These are phyloP conservation scores for Oryza meyeriana DNA, from an alignment of 176 grass and related monocot genomes.

Conservation along the genomic window DNA sequence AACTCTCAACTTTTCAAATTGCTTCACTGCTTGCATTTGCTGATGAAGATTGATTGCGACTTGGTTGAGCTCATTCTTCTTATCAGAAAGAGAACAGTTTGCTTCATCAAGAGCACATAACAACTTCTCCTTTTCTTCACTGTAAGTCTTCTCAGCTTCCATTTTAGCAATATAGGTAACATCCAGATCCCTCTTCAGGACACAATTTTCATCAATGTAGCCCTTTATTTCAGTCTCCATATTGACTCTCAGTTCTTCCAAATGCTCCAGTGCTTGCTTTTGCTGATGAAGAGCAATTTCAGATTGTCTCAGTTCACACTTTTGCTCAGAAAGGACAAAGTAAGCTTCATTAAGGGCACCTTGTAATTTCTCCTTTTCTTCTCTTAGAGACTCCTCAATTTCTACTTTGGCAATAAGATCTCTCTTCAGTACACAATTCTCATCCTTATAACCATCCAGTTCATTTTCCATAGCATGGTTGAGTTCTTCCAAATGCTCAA, in stretches of 20 bases:
- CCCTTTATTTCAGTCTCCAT: conserved; percentile 44
- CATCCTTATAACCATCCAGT: conserved; percentile 36
- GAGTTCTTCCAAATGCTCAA: conserved; percentile 39
- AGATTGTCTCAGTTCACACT: conserved; percentile 16
- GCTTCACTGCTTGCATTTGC: conserved; percentile 34
- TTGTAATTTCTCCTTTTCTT: conserved; percentile 35
- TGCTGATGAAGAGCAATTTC: conserved; percentile 29
- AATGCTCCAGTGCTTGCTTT: conserved; percentile 2
- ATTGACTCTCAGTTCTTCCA: conserved; percentile 42
- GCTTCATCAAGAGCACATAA: conserved; percentile 28
- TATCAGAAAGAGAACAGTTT: conserved; percentile 42
- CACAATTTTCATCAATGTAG: conserved; percentile 28
- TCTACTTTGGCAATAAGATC: conserved; percentile 35
- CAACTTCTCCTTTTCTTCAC: conserved; percentile 49
- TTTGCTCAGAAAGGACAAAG: conserved; percentile 24
- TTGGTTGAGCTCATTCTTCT: conserved; percentile 37
- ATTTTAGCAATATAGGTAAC: conserved; percentile 37
- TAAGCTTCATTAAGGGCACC: conserved; percentile 34
- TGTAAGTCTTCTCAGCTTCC: conserved; percentile 36
- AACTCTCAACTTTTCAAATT: conserved; percentile 42
- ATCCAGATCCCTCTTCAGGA: conserved; percentile 46
- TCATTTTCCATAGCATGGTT: conserved; percentile 33
- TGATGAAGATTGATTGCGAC: conserved; percentile 27
- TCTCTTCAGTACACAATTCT: conserved; percentile 23
- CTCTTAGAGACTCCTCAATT: conserved; percentile 30